Conservation (phyloP, 805 yeast species). For the Saccharomycopsis malanga region DNA sequence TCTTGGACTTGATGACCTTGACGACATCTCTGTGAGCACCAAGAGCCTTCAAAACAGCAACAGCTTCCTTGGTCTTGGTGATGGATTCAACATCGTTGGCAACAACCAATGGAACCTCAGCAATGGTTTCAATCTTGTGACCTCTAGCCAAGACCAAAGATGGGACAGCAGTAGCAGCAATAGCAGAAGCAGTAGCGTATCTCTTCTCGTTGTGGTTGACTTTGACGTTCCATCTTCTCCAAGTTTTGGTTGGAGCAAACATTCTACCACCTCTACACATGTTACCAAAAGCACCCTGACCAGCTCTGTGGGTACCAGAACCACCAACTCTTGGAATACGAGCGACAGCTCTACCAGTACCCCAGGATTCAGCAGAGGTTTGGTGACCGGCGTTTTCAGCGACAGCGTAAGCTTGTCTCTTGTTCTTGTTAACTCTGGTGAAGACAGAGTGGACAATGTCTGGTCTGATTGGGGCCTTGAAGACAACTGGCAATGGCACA, state of each 20-base stretch:
- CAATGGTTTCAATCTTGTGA: slow-evolving; percentile 97
- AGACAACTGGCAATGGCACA: slow-evolving; percentile 95
- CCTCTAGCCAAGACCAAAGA: slow-evolving; percentile 99
- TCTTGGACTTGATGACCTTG: slow-evolving; percentile 97
- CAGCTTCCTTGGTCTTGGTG: slow-evolving; percentile 96
- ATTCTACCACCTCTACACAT: slow-evolving; percentile 99
- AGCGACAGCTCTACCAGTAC: slow-evolving; percentile 99
- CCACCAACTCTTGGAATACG: slow-evolving; percentile 99
- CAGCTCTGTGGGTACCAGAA: slow-evolving; percentile 99
- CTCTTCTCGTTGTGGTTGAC: slow-evolving; percentile 99
- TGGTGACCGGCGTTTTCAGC: slow-evolving; percentile 99
- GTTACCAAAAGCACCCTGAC: slow-evolving; percentile 99
- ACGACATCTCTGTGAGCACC: slow-evolving; percentile 98
- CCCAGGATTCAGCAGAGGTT: slow-evolving; percentile 99
- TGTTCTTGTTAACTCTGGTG: slow-evolving; percentile 98
- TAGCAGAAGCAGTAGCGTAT: slow-evolving; percentile 99
- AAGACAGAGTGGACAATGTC: slow-evolving; percentile 98
- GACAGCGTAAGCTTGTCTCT: slow-evolving; percentile 99
- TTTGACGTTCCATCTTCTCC: slow-evolving; percentile 99
- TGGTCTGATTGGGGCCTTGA: slow-evolving; percentile 99
- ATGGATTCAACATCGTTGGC: slow-evolving; percentile 87
- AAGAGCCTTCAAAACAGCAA: slow-evolving; percentile 94
- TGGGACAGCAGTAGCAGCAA: slow-evolving; percentile 98
- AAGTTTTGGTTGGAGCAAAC: slow-evolving; percentile 99
- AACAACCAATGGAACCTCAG: slow-evolving; percentile 98